These are phyloP conservation scores for Lactifluus subvellereus DNA, from an alignment of 768 basidiomycete species.

Conservation along the genomic window DNA sequence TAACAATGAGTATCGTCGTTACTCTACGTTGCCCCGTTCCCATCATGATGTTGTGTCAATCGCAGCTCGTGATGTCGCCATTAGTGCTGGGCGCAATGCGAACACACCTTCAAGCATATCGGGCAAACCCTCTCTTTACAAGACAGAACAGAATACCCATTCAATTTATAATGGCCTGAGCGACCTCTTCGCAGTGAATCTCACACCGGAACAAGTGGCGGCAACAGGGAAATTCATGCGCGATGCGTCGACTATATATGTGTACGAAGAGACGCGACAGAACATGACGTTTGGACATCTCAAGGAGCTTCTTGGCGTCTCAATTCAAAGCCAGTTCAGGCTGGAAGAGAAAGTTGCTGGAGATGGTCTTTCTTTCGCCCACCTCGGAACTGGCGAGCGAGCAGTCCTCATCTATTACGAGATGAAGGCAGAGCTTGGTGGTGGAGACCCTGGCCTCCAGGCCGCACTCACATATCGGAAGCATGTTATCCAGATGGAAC, in stretches of 20 bases:
- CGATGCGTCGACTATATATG: background rate
- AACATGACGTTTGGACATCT: background rate
- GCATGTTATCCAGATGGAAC: background rate
- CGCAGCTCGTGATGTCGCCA: background rate
- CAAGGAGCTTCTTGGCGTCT: background rate
- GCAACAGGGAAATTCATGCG: background rate
- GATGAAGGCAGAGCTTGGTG: background rate
- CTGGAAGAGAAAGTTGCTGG: background rate
- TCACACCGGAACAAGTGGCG: background rate
- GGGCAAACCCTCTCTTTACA: too few relatives aligned
- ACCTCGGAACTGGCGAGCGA: background rate
- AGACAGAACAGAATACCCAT: background rate
- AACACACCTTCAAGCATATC: background rate
- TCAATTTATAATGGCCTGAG: slow-evolving; percentile 2
- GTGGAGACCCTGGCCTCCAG: background rate
- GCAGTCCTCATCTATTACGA: background rate
- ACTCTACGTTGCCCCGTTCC: background rate
- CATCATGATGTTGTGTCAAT: background rate
- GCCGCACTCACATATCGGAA: background rate
- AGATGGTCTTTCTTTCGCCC: background rate
- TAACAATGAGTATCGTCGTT: background rate
- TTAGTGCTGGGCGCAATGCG: background rate
- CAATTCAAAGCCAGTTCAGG: background rate
- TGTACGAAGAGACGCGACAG: background rate
- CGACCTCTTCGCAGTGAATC: background rate